phyloP scores from a whole-genome alignment of 2,329 filamentous ascomycete species.

The Celoporthe dispersa region DNA sequence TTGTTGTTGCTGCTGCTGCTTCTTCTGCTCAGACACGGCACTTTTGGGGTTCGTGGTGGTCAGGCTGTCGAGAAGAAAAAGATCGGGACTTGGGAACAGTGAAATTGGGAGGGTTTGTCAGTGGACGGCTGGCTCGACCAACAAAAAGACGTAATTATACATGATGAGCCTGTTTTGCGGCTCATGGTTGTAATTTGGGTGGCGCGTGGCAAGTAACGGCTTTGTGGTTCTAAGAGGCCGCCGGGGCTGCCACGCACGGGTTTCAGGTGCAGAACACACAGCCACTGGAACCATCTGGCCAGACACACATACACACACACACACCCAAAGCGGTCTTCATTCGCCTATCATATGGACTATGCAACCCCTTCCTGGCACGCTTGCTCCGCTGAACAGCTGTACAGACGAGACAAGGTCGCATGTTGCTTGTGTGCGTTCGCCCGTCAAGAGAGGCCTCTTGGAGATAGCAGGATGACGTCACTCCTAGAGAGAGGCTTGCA shows the following conservation, averaged over 20 bases:
- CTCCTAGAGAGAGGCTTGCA: background rate
- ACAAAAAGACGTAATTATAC: slow-evolving; percentile 1
- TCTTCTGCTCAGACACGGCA: too few species aligned
- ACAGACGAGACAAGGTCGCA: background rate
- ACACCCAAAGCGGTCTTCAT: background rate
- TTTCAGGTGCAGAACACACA: slow-evolving; percentile 19
- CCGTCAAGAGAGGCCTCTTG: background rate
- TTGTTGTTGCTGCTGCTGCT: too few species aligned
- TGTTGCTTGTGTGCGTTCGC: background rate
- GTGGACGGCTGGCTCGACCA: background rate
- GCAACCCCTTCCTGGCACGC: too few species aligned
- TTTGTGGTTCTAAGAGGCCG: slow-evolving; percentile 13
- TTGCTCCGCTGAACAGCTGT: background rate
- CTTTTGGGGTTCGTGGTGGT: background rate
- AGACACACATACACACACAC: background rate
- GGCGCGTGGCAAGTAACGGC: slow-evolving; percentile 27
- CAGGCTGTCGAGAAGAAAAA: background rate
- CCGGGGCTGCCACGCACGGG: background rate
- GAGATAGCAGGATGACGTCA: background rate
- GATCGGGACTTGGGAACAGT: background rate
- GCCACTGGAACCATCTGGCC: slow-evolving; percentile 23
- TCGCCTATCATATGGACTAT: background rate
- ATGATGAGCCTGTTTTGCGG: slow-evolving; percentile 9
- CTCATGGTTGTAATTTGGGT: slow-evolving; percentile 20
- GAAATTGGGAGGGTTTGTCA: background rate